Evolutionary conservation across 345 rosid species (phyloP).

Genomic region (Moringa oleifera): DNA sequence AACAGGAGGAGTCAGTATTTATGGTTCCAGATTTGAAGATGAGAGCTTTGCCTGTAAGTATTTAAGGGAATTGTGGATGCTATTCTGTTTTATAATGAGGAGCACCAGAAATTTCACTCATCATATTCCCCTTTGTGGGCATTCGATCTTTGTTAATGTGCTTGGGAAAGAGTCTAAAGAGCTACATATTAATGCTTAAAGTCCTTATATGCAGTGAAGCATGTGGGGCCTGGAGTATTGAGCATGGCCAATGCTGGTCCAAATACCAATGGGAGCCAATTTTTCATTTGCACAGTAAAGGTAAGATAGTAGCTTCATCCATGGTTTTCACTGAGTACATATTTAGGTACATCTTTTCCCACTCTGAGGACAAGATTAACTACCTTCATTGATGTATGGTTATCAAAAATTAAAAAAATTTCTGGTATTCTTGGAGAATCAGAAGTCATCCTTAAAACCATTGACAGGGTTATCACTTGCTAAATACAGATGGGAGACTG

Average conservation of each 20-base stretch:
- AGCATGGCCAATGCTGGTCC: slow-evolving; percentile 99
- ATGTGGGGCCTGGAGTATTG: slow-evolving; percentile 77
- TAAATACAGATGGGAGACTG: neutral
- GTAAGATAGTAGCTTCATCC: slow-evolving; percentile 28
- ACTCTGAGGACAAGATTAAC: neutral
- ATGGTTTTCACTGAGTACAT: slow-evolving; percentile 6
- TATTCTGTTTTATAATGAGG: too few species aligned
- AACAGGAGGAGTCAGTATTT: slow-evolving; percentile 87
- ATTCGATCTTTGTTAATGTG: neutral
- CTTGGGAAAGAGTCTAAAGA: slow-evolving; percentile 3
- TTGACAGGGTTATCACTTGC: neutral
- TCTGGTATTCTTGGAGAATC: slow-evolving; percentile 2
- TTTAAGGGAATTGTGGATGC: neutral
- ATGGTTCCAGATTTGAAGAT: slow-evolving; percentile 72
- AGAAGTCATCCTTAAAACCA: neutral
- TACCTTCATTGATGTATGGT: neutral
- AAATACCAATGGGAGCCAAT: slow-evolving; percentile 89
- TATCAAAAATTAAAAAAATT: neutral
- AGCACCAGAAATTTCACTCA: neutral
- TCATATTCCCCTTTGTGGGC: neutral
- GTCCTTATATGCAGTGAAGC: slow-evolving; percentile 55
- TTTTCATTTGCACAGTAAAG: slow-evolving; percentile 86
- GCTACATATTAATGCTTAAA: slow-evolving; percentile 7
- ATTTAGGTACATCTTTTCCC: neutral
- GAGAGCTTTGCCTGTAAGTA: slow-evolving; percentile 73